Evolutionary conservation across 2,329 filamentous ascomycete species (phyloP).

Genomic region (Colletotrichum tabaci): DNA sequence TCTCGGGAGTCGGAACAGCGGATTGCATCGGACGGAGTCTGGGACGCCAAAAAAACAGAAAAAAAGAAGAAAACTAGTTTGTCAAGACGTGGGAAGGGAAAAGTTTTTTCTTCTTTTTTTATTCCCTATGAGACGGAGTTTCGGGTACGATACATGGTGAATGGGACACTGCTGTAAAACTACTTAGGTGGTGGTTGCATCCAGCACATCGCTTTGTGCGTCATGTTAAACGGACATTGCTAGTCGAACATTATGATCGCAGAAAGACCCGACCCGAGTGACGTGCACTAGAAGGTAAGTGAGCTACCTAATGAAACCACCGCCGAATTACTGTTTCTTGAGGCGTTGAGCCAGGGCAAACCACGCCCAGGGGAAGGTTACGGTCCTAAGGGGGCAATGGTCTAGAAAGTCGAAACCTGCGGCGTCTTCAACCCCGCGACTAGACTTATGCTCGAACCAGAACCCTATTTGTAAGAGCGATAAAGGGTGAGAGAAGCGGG

Average conservation of each 20-base stretch:
- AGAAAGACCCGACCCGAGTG: not conserved
- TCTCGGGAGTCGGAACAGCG: not conserved
- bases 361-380: not conserved
- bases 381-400: not conserved
- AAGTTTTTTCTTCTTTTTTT: not conserved
- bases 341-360: not conserved
- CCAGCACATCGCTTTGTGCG: not conserved
- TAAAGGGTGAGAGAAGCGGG: not conserved
- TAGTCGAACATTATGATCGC: not conserved
- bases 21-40: not conserved
- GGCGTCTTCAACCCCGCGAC: not conserved
- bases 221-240: not conserved
- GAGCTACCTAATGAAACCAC: not conserved
- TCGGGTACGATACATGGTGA: slow-evolving; percentile 6
- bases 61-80: too few relatives aligned
- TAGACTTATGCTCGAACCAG: not conserved
- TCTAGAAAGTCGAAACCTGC: not conserved
- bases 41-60: not conserved
- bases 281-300: not conserved
- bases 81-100: not conserved
- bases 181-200: not conserved
- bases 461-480: not conserved
- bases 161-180: not conserved
- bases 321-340: not conserved
- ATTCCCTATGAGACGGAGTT: slow-evolving; percentile 2